Evolutionary conservation across 805 yeast genomes (phyloP), one percentile per base, ranked within the genome.

Genomic region (Metschnikowia kofuensis): DNA sequence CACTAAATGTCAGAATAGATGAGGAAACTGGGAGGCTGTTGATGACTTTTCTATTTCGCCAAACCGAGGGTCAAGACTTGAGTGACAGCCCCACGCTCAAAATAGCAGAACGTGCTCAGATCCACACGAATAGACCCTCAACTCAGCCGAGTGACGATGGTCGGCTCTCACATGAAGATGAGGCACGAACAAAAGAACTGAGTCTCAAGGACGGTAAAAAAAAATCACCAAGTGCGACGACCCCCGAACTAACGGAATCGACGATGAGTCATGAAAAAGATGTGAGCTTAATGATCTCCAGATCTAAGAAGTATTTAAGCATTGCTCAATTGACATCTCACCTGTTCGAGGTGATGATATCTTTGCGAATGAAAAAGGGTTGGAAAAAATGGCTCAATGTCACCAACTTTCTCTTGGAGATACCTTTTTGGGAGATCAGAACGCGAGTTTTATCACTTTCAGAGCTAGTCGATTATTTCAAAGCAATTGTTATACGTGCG

Each of bases 271-370:
- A 42, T 15, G 50, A 52, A 12, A 44, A 45, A 6, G 59, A 72
- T 16, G 59, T 71, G 21, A 64, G 80, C 27, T 77, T 80, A 53
- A 89, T 92, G 96, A 68, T 89, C 6, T 68, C 74, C 40, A 71
- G 97, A 42, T 89, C 97, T 0, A 79, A 87, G 28, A 80, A 79
- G 49, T 88, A 80, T 61, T 74, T 87, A 64, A 84, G 87, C 56
- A 80, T 91, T 51, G 79, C 82, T 26, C 69, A 78, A 13, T 74
- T 92, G 35, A 43, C 44, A 2, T 54, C 53, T 15, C 51, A 44
- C 30, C 51, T 55, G 47, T 55, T 67, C 21, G 56, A 65, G 7
- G 51, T 74, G 26, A 56, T 57, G 64, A 64, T 73, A 11, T 71
- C 77, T 1, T 61, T 74, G 32, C 67, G 63, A 44, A 56, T 69